phyloP scores from a whole-genome alignment of 176 grass and related monocot genomes.

The Calamus simplicifolius region DNA sequence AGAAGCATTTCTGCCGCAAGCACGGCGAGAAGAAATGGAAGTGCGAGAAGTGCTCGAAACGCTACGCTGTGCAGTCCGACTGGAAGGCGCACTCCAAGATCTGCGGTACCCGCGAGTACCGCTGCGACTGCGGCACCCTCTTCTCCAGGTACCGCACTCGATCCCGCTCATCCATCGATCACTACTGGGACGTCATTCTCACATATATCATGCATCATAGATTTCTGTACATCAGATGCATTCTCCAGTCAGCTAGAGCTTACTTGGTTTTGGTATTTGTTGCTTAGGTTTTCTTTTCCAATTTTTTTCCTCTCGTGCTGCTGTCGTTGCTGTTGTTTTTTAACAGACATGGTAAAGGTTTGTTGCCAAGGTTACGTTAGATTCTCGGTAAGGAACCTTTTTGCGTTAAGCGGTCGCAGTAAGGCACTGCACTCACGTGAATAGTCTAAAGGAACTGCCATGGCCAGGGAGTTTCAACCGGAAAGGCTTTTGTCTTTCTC shows the following conservation, averaged over 20 bases:
- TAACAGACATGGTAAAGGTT: background rate
- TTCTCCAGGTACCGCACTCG: conserved; percentile 78
- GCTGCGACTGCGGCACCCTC: conserved; percentile 96
- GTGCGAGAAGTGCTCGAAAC: conserved; percentile 97
- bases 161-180: background rate
- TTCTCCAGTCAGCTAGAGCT: conserved; percentile 3
- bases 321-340: background rate
- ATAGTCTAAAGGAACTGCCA: background rate
- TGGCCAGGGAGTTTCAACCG: background rate
- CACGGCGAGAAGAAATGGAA: conserved; percentile 99
- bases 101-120: conserved; percentile 95
- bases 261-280: background rate
- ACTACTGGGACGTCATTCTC: conserved; percentile 39
- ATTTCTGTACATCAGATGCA: conserved; percentile 17
- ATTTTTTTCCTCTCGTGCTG: background rate
- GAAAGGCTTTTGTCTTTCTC: too few relatives aligned
- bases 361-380: background rate
- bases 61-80: conserved; percentile 97
- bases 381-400: too few relatives aligned
- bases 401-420: background rate
- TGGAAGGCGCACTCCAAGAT: conserved; percentile 99
- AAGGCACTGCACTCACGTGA: conserved; percentile 21
- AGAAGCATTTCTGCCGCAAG: conserved; percentile 99
- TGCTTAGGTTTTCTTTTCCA: background rate
- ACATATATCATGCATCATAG: conserved; percentile 44